phyloP scores from a whole-genome alignment of 768 basidiomycete genomes.

The Scleroderma bovista region DNA sequence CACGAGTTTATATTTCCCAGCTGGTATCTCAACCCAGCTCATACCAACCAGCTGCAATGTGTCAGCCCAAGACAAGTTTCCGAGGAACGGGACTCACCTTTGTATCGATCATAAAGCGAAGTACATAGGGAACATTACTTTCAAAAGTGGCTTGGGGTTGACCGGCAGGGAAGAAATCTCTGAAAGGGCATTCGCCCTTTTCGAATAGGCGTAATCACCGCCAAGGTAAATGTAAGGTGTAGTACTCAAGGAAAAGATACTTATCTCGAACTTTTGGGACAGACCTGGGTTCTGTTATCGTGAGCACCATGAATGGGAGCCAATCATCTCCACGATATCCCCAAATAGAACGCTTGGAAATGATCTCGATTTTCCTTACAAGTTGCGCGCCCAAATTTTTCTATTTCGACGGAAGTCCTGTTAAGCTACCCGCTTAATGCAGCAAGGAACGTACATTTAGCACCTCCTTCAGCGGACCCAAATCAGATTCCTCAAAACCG shows the following conservation, averaged over 20 bases:
- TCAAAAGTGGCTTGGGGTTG: slow-evolving; percentile 71
- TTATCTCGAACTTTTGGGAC: slow-evolving; percentile 91
- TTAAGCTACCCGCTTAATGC: background rate
- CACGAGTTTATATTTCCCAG: slow-evolving; percentile 72
- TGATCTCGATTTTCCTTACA: slow-evolving; percentile 51
- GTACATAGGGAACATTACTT: slow-evolving; percentile 86
- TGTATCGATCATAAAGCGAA: slow-evolving; percentile 98
- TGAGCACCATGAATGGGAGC: slow-evolving; percentile 82
- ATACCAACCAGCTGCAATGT: slow-evolving; percentile 80
- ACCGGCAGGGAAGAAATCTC: slow-evolving; percentile 47
- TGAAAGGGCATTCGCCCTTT: slow-evolving; percentile 63
- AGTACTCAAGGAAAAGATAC: slow-evolving; percentile 30
- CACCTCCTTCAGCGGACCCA: slow-evolving; percentile 55
- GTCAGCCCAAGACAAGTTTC: background rate
- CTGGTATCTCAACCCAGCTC: slow-evolving; percentile 97
- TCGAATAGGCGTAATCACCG: slow-evolving; percentile 59
- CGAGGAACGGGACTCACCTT: slow-evolving; percentile 45
- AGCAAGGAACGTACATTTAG: slow-evolving; percentile 59
- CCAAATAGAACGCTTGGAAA: slow-evolving; percentile 73
- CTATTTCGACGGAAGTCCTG: slow-evolving; percentile 7
- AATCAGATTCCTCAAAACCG: slow-evolving; percentile 69
- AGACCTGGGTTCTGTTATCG: slow-evolving; percentile 61
- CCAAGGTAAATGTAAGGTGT: slow-evolving; percentile 10
- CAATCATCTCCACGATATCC: slow-evolving; percentile 82
- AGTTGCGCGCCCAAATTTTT: slow-evolving; percentile 26